These are phyloP conservation scores for Myxozyma neotropica DNA, from an alignment of 805 yeast species.

Conservation along the genomic window DNA sequence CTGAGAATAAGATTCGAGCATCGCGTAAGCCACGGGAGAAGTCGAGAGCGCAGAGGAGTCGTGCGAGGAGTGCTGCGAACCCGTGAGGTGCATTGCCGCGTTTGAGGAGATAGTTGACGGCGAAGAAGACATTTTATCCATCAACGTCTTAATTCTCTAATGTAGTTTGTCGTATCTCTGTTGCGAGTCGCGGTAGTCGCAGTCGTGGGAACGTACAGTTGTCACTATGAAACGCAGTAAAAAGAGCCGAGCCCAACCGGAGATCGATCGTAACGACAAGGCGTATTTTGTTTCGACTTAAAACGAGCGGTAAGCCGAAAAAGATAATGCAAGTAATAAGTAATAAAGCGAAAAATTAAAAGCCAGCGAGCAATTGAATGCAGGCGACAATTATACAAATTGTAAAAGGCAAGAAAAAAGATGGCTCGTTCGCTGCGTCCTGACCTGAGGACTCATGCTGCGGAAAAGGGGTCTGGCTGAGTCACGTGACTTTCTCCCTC, in stretches of 20 bases:
- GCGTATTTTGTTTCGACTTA: neutral
- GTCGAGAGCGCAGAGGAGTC: constrained; percentile 7
- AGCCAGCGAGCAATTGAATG: neutral
- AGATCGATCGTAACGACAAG: neutral
- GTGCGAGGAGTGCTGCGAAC: constrained; percentile 1
- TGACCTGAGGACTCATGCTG: too few species aligned
- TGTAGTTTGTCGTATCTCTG: too few species aligned
- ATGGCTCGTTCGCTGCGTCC: neutral
- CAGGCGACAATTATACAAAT: neutral
- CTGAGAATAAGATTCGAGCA: neutral
- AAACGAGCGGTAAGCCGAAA: neutral
- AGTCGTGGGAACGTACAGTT: too few species aligned
- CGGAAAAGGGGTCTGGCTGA: neutral
- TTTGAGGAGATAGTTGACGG: neutral
- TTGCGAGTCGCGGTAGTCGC: too few species aligned
- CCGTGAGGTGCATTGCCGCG: neutral
- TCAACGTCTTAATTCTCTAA: too few species aligned
- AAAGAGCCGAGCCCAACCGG: neutral
- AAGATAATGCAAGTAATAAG: neutral
- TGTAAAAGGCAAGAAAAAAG: neutral
- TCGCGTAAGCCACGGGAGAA: neutral
- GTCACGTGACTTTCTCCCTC: neutral
- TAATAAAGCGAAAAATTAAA: neutral
- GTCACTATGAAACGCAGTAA: too few species aligned
- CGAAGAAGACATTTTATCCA: neutral